These are phyloP conservation scores for Nemania serpens DNA, from an alignment of 2,329 filamentous ascomycete species.

Conservation along the genomic window DNA sequence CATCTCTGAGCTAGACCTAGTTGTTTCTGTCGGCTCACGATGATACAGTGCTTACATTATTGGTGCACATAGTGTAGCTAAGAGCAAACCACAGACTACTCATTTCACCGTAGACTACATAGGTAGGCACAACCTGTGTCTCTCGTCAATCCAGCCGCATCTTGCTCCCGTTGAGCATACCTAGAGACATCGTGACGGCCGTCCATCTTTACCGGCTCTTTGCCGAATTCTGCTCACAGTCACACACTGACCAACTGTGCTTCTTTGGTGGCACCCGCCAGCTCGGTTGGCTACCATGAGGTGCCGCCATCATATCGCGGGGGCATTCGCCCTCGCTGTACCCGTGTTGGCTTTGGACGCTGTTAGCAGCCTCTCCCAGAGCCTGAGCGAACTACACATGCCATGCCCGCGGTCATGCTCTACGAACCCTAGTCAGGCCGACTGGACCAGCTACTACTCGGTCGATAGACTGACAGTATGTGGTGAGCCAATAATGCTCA, in stretches of 20 bases:
- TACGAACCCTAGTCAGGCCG: slow-evolving; percentile 1
- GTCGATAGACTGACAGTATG: slow-evolving; percentile 6
- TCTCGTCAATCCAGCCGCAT: background rate
- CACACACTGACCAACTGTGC: background rate
- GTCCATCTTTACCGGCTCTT: background rate
- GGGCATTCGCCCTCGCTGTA: slow-evolving; percentile 3
- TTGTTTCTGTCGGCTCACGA: background rate
- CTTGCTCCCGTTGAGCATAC: background rate
- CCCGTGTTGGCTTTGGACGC: background rate
- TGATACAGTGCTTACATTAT: background rate
- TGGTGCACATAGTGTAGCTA: background rate
- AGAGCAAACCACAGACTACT: background rate
- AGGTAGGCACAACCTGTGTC: background rate
- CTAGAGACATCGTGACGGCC: background rate
- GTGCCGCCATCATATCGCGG: slow-evolving; percentile 1
- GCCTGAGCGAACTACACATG: slow-evolving; percentile 1
- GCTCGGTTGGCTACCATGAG: slow-evolving; percentile 2
- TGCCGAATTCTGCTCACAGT: slow-evolving; percentile 1
- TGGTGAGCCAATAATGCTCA: slow-evolving; percentile 2
- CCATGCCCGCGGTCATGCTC: slow-evolving; percentile 4
- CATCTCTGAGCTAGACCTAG: background rate
- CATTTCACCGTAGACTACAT: background rate
- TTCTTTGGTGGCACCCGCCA: background rate
- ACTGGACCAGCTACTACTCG: slow-evolving; percentile 11
- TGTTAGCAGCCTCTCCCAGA: no score